Base-by-base conservation (phyloP, 2,329 filamentous ascomycete genomes). In the Colletotrichum phormii region DNA sequence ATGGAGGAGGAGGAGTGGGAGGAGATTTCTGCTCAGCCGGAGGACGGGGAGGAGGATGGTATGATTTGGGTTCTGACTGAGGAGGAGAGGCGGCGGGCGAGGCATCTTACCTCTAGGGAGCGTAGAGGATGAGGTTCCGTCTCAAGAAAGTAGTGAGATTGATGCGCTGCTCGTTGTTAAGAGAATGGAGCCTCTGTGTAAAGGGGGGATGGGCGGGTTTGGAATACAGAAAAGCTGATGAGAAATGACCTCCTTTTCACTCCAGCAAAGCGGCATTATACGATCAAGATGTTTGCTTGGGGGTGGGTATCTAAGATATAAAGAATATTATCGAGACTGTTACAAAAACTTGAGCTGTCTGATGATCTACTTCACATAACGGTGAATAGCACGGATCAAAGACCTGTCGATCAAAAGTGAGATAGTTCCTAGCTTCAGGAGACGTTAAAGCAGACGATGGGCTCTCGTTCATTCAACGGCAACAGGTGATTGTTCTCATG, bases 1-100 rank as follows among this genome's bases (percentile, higher is more conserved):
- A 97, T 98, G 95, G 95, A 98, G 80, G 94, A 97, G 42, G 95
- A 98, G 71, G 96, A 98, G 82, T 98, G 95, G 94, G 94, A 96
- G 60, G 95, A 97, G 81, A 82, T 95, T 51, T 81, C 83, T 0
- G 57, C 31, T 26, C 55, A 60, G 12, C 87, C 53, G 72, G 74
- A 64, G 0, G 71, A 80, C 29, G 82, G 86, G 37, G 87, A 84
- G 46, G 89, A 91, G 13, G 91, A 89, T 62, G 93, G 89, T 12
- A 90, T 97, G 79, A 87, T 88, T 63, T 95, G 93, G 93, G 88
- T 92, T 58, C 77, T 95, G 75, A 92, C 88, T 71, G 87, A 88
- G 54, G 94, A 95, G 70, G 95, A 97, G 84, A 90, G 93, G 80
- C 87, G 86, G 75, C 89, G 90, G 78, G 94, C 94, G 11, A 89